These are phyloP conservation scores for Canariomyces notabilis DNA, from an alignment of 2,329 filamentous ascomycete species.

Conservation along the genomic window DNA sequence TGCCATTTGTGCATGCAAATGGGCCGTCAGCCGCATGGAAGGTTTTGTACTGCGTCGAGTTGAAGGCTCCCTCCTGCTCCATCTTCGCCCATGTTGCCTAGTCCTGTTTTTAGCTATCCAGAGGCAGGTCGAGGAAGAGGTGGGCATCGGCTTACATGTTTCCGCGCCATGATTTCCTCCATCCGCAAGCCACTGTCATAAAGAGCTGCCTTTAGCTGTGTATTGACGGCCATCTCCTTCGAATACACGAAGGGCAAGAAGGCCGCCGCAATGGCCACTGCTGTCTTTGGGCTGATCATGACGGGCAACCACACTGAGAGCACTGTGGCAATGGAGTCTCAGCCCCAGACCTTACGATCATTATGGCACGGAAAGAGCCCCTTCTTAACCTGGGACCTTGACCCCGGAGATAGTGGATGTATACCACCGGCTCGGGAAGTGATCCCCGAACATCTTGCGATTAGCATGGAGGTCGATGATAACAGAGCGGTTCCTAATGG, in stretches of 20 bases:
- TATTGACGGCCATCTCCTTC: conserved; percentile 8
- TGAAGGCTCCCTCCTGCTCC: conserved; percentile 9
- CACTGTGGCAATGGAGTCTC: too few relatives aligned
- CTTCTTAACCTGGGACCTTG: too few relatives aligned
- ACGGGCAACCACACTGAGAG: background rate
- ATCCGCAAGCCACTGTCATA: conserved; percentile 18
- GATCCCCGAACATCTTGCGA: too few relatives aligned
- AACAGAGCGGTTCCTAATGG: too few relatives aligned
- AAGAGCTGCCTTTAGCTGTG: conserved; percentile 4
- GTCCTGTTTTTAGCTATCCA: background rate
- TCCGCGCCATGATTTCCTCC: conserved; percentile 18
- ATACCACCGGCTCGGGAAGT: too few relatives aligned
- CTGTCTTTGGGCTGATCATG: background rate
- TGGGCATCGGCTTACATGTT: conserved; percentile 10
- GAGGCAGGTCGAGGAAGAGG: background rate
- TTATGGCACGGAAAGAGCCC: too few relatives aligned
- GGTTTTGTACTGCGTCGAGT: conserved; percentile 18
- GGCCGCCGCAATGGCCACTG: background rate
- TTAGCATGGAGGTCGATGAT: too few relatives aligned
- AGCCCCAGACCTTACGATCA: too few relatives aligned
- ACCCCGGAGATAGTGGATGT: too few relatives aligned
- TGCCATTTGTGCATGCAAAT: conserved; percentile 37
- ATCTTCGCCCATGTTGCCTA: conserved; percentile 17
- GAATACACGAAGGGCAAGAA: background rate
- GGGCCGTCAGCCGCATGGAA: conserved; percentile 12